phyloP scores from a whole-genome alignment of 106 monocot species.

The Triglochin maritima region DNA sequence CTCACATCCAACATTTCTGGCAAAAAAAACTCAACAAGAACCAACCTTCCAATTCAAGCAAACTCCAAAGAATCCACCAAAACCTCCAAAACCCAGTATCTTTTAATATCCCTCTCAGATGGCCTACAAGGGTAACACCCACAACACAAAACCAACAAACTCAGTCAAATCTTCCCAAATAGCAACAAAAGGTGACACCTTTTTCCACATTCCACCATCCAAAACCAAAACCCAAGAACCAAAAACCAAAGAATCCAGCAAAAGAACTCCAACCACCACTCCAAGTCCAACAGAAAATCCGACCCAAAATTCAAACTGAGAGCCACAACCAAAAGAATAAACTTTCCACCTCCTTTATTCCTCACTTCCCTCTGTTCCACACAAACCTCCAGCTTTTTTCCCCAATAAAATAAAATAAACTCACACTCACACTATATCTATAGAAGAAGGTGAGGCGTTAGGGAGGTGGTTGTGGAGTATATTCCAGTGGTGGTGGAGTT shows the following conservation, averaged over 20 bases:
- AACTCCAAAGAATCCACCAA: background rate
- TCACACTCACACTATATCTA: no score
- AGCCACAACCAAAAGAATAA: background rate
- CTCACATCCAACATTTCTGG: background rate
- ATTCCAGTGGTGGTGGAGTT: no score
- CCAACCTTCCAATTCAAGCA: background rate
- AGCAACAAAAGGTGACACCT: slow-evolving; percentile 14
- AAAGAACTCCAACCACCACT: background rate
- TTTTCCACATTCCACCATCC: background rate
- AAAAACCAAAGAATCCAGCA: slow-evolving; percentile 12
- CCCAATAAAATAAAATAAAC: background rate
- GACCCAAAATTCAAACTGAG: background rate
- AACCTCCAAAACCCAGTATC: background rate
- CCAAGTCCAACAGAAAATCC: background rate
- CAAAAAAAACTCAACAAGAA: background rate
- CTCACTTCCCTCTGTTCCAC: no score
- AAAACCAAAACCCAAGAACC: slow-evolving; percentile 23
- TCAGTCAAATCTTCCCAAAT: background rate
- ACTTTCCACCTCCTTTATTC: background rate
- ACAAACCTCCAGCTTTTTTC: background rate
- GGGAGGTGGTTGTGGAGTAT: background rate
- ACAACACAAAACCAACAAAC: no score
- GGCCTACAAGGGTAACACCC: background rate
- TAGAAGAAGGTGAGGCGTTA: background rate
- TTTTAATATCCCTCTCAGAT: background rate